phyloP scores from a whole-genome alignment of 768 basidiomycete species.

The Cubamyces lactineus region DNA sequence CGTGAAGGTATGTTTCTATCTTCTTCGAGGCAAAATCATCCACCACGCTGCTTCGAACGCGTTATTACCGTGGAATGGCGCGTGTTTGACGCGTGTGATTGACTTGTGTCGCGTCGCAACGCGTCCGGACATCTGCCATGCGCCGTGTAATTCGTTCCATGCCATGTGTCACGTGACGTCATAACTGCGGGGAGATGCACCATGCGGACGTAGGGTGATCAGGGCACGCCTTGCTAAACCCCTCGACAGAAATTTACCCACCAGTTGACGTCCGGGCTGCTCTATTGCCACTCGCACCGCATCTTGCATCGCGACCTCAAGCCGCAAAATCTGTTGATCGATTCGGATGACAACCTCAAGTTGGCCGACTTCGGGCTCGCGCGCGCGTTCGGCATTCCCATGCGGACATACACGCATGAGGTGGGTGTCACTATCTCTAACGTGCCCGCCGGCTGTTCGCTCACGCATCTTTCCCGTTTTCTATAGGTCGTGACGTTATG shows the following conservation, averaged over 20 bases:
- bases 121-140: conserved; percentile 21
- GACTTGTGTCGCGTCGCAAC: conserved; percentile 33
- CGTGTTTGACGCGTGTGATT: conserved; percentile 36
- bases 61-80: conserved; percentile 25
- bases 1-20: conserved; percentile 68
- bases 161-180: conserved; percentile 30
- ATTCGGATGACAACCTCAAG: conserved; percentile 88
- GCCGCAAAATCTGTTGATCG: conserved; percentile 94
- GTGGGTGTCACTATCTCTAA: conserved; percentile 43
- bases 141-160: conserved; percentile 12
- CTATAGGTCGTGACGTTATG: conserved; percentile 94
- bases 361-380: conserved; percentile 97
- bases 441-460: background rate
- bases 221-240: background rate
- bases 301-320: conserved; percentile 98
- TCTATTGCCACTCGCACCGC: conserved; percentile 94
- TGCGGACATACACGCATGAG: conserved; percentile 99
- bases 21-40: conserved; percentile 2
- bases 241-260: conserved; percentile 86
- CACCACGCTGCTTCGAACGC: conserved; percentile 1
- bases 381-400: conserved; percentile 95
- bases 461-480: background rate
- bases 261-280: conserved; percentile 87
- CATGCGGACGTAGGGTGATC: conserved; percentile 6
- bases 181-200: conserved; percentile 3